phyloP scores from a whole-genome alignment of 2,329 filamentous ascomycete species.

The Trichophyton equinum region DNA sequence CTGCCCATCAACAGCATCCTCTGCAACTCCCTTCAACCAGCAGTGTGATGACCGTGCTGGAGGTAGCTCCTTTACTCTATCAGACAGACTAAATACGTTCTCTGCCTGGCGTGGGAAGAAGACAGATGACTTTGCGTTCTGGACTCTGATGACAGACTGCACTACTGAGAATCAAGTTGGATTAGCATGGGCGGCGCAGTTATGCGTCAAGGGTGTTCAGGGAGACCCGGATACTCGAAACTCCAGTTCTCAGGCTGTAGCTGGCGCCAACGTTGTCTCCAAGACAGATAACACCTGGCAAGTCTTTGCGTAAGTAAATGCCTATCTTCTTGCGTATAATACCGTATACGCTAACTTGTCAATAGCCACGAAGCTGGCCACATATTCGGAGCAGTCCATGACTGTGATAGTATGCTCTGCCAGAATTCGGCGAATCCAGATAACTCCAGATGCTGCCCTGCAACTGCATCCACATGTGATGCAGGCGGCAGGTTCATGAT shows the following conservation, averaged over 20 bases:
- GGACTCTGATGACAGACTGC: slow-evolving; percentile 75
- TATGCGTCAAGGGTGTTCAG: slow-evolving; percentile 40
- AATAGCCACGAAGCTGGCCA: slow-evolving; percentile 68
- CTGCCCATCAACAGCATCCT: slow-evolving; percentile 59
- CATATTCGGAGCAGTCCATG: slow-evolving; percentile 89
- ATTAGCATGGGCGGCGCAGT: slow-evolving; percentile 77
- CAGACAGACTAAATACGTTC: slow-evolving; percentile 71
- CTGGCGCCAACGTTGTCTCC: slow-evolving; percentile 79
- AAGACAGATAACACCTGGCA: slow-evolving; percentile 78
- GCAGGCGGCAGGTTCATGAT: slow-evolving; percentile 77
- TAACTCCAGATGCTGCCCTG: slow-evolving; percentile 66
- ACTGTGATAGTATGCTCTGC: slow-evolving; percentile 65
- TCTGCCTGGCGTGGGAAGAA: slow-evolving; percentile 74
- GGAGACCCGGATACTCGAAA: slow-evolving; percentile 7
- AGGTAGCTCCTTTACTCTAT: slow-evolving; percentile 48
- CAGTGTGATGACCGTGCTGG: slow-evolving; percentile 41
- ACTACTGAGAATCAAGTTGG: slow-evolving; percentile 72
- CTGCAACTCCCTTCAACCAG: slow-evolving; percentile 71
- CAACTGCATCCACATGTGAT: slow-evolving; percentile 55
- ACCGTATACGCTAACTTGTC: not conserved
- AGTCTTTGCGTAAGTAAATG: slow-evolving; percentile 53
- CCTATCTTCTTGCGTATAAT: not conserved
- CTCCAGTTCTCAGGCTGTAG: slow-evolving; percentile 51
- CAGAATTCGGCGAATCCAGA: slow-evolving; percentile 45
- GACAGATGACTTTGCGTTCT: slow-evolving; percentile 74